A percentile compares a stretch with the other conserved stretches of the same genome.
Evolutionary conservation across 2,329 filamentous ascomycete genomes (phyloP).

Genomic region (Talaromyces sp.): DNA sequence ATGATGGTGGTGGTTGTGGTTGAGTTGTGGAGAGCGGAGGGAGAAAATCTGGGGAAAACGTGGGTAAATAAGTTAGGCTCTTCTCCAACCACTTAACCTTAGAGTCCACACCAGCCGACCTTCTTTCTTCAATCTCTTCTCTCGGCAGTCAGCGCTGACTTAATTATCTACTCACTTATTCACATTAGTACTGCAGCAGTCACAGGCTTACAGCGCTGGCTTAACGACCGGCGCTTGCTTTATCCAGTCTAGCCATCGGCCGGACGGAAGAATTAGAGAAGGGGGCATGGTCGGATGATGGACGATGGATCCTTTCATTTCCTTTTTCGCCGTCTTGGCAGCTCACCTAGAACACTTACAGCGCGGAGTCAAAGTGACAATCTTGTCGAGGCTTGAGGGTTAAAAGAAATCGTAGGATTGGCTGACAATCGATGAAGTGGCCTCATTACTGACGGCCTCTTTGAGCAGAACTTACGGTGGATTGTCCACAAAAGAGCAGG

Average conservation of each 20-base stretch:
- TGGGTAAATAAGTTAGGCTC: conserved; percentile 11
- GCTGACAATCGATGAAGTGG: background rate
- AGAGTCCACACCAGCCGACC: background rate
- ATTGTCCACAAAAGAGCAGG: background rate
- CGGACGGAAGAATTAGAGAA: conserved; percentile 1
- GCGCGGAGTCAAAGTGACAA: background rate
- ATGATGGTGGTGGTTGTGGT: background rate
- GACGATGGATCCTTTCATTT: conserved; percentile 7
- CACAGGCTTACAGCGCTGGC: background rate
- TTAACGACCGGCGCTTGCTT: background rate
- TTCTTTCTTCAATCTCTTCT: background rate
- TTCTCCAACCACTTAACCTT: background rate
- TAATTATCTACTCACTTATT: background rate
- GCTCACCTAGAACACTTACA: background rate
- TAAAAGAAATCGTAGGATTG: background rate
- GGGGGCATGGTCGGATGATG: background rate
- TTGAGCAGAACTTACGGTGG: background rate
- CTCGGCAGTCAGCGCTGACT: background rate
- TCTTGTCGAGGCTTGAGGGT: background rate
- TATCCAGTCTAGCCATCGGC: background rate
- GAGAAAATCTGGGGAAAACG: conserved; percentile 19
- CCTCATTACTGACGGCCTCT: background rate
- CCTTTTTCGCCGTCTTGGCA: background rate
- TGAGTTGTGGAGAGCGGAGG: background rate
- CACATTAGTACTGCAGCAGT: too few relatives aligned